phyloP scores from a whole-genome alignment of 257 asterid species.

The Orobanche coerulescens region DNA sequence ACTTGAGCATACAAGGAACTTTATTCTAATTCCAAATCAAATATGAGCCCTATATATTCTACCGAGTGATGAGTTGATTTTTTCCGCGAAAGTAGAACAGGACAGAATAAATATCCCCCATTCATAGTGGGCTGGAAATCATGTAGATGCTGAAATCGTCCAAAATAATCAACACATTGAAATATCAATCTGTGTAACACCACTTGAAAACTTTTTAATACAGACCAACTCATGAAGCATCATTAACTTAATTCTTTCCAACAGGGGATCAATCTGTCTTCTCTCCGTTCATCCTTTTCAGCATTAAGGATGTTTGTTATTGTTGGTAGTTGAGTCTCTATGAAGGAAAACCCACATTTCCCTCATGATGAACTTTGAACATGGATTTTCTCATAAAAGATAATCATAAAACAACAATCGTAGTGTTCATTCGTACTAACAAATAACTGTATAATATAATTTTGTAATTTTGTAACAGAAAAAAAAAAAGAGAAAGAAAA shows the following conservation, averaged over 20 bases:
- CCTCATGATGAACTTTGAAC: too few species aligned
- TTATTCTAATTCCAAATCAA: neutral
- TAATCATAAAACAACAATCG: too few species aligned
- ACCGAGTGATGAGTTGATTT: conserved; percentile 14
- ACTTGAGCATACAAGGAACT: conserved; percentile 11
- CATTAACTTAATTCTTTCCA: conserved; percentile 5
- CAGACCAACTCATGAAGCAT: conserved; percentile 11
- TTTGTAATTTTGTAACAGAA: too few species aligned
- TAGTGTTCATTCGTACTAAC: too few species aligned
- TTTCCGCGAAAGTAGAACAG: conserved; percentile 14
- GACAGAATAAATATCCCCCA: conserved; percentile 14
- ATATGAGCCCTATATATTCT: conserved; percentile 7
- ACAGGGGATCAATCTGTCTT: conserved; percentile 4
- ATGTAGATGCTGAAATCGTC: conserved; percentile 16
- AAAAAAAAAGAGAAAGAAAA: too few species aligned
- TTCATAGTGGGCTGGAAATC: conserved; percentile 17
- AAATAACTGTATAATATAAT: too few species aligned
- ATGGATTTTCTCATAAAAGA: too few species aligned
- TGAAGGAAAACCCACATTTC: too few species aligned
- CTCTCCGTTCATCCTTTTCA: conserved; percentile 6
- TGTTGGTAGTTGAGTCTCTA: neutral
- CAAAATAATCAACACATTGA: conserved; percentile 6
- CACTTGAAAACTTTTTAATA: neutral
- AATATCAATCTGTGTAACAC: too few species aligned
- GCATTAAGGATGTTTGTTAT: neutral